Evolutionary conservation across 2,329 filamentous ascomycete genomes (phyloP).

Genomic region (Aspergillus japonicus): DNA sequence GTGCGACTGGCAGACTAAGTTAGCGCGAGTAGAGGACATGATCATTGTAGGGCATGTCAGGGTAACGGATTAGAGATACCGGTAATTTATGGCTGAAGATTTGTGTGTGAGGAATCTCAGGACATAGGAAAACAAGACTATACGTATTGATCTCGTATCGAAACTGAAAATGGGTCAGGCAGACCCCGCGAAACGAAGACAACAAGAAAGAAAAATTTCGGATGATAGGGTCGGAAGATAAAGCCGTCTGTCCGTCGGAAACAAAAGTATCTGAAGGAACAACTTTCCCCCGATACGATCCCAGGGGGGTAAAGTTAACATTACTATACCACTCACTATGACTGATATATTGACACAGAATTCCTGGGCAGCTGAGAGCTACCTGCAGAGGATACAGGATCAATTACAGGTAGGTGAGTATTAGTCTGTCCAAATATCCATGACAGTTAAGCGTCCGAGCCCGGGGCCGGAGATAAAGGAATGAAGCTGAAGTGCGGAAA

Average conservation of each 20-base stretch:
- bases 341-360: too few relatives aligned
- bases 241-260: constrained; percentile 1
- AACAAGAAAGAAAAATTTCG: neutral
- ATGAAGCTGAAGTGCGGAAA: neutral
- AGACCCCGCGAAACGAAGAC: too few relatives aligned
- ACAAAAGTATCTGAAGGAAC: neutral
- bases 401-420: too few relatives aligned
- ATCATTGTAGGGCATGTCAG: neutral
- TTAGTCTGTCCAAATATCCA: too few relatives aligned
- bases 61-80: neutral
- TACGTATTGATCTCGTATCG: neutral
- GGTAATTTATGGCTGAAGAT: neutral
- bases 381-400: too few relatives aligned
- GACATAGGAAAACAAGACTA: too few relatives aligned
- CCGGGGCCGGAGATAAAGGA: neutral
- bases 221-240: neutral
- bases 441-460: too few relatives aligned
- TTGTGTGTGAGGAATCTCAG: too few relatives aligned
- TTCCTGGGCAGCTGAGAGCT: too few relatives aligned
- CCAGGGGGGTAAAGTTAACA: neutral
- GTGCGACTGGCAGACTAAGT: neutral
- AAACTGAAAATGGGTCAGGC: neutral
- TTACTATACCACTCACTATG: too few relatives aligned
- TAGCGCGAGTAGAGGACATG: neutral
- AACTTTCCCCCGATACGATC: neutral